phyloP scores from a whole-genome alignment of 371 early-diverging fungal species.

The Globomyces sp. region DNA sequence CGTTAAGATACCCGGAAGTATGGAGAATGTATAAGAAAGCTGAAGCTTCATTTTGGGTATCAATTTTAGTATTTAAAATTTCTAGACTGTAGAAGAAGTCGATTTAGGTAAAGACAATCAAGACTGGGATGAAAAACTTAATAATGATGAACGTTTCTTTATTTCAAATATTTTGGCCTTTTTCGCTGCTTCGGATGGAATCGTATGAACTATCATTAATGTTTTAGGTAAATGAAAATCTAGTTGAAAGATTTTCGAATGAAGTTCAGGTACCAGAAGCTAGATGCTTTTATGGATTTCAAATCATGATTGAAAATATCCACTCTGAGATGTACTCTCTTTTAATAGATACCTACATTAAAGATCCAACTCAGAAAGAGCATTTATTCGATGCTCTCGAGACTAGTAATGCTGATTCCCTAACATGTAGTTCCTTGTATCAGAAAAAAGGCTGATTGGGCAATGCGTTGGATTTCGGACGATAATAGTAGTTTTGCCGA shows the following conservation, averaged over 20 bases:
- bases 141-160: slow-evolving; percentile 93
- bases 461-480: slow-evolving; percentile 94
- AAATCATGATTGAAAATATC: slow-evolving; percentile 99
- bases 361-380: slow-evolving; percentile 83
- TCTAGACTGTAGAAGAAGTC: slow-evolving; percentile 93
- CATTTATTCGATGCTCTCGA: slow-evolving; percentile 96
- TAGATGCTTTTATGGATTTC: slow-evolving; percentile 99
- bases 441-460: slow-evolving; percentile 98
- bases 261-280: slow-evolving; percentile 99
- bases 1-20: slow-evolving; percentile 89
- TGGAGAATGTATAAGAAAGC: slow-evolving; percentile 99
- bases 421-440: slow-evolving; percentile 84
- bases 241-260: slow-evolving; percentile 93
- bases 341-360: slow-evolving; percentile 98
- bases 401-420: slow-evolving; percentile 60
- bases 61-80: too few species aligned
- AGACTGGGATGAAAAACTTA: slow-evolving; percentile 95
- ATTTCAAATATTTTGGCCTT: slow-evolving; percentile 98
- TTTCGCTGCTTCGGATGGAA: slow-evolving; percentile 99
- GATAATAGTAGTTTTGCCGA: slow-evolving; percentile 86
- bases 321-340: slow-evolving; percentile 99
- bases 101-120: slow-evolving; percentile 93
- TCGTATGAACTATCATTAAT: slow-evolving; percentile 58
- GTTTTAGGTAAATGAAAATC: slow-evolving; percentile 79
- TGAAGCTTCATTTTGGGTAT: slow-evolving; percentile 93